phyloP scores from a whole-genome alignment of 192 early-diverging fungal species.

The Gigaspora rosea region DNA sequence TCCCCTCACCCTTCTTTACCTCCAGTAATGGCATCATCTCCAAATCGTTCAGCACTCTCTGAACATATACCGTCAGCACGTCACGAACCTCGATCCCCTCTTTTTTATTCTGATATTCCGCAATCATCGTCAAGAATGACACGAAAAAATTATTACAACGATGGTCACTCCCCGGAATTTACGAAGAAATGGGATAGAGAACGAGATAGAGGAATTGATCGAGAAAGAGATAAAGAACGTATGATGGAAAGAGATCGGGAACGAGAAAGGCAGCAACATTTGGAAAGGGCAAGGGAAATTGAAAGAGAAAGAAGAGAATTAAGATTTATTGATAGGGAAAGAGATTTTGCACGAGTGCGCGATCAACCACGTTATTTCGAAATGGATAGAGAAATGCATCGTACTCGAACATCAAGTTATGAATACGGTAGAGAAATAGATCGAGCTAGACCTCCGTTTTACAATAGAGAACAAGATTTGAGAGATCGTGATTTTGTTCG shows the following conservation, averaged over 20 bases:
- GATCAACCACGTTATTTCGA: conserved; percentile 5
- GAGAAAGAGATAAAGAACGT: not conserved
- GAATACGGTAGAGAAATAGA: conserved; percentile 9
- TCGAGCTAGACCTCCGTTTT: not conserved
- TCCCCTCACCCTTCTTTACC: not conserved
- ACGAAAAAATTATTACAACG: conserved; percentile 3
- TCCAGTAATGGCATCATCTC: conserved; percentile 8
- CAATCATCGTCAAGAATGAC: not conserved
- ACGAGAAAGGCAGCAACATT: not conserved
- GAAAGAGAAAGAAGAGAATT: not conserved
- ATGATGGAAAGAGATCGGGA: not conserved
- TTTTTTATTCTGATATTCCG: not conserved
- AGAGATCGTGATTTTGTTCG: conserved; percentile 5
- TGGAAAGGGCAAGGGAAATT: conserved; percentile 8
- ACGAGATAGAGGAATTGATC: conserved; percentile 4
- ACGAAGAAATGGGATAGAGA: not conserved
- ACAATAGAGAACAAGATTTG: conserved; percentile 4
- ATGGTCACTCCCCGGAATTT: not conserved
- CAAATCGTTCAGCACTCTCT: not conserved
- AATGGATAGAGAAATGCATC: not conserved
- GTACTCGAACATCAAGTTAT: not conserved
- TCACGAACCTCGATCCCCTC: not conserved
- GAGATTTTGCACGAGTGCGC: not conserved
- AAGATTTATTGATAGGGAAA: not conserved
- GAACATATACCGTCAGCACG: not conserved